phyloP scores from a whole-genome alignment of 768 basidiomycete species.

The Butyriboletus loyo region DNA sequence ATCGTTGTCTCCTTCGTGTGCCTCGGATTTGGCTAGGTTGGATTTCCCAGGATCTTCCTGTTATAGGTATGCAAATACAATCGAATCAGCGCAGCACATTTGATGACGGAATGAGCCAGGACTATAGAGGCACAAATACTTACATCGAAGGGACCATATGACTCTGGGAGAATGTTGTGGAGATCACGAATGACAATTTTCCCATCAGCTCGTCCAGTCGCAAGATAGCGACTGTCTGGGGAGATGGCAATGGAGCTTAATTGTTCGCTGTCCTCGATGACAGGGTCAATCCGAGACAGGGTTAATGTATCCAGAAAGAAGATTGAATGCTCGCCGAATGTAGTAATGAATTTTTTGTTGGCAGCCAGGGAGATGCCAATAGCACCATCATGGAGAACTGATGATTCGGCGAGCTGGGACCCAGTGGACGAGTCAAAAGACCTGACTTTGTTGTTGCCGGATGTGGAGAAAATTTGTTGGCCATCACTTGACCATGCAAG shows the following conservation, averaged over 20 bases:
- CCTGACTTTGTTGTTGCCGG: background rate
- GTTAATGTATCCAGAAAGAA: background rate
- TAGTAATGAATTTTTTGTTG: background rate
- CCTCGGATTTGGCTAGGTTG: background rate
- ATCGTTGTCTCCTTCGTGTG: background rate
- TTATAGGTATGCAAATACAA: background rate
- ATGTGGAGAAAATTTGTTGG: background rate
- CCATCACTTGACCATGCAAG: background rate
- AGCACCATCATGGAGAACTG: background rate
- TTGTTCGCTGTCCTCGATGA: background rate
- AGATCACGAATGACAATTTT: background rate
- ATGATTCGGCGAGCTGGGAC: background rate
- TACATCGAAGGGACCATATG: background rate
- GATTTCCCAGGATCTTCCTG: background rate
- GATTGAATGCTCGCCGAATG: background rate
- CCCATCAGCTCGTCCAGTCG: background rate
- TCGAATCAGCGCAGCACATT: background rate
- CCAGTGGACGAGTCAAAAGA: background rate
- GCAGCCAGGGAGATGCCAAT: background rate
- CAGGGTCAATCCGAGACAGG: background rate
- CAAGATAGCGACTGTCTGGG: background rate
- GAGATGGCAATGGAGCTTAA: background rate
- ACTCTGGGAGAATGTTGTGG: background rate
- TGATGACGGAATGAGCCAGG: too few relatives aligned
- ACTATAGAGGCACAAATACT: background rate